Conservation (phyloP, 331 rosid species). For the Stylosanthes scabra region DNA sequence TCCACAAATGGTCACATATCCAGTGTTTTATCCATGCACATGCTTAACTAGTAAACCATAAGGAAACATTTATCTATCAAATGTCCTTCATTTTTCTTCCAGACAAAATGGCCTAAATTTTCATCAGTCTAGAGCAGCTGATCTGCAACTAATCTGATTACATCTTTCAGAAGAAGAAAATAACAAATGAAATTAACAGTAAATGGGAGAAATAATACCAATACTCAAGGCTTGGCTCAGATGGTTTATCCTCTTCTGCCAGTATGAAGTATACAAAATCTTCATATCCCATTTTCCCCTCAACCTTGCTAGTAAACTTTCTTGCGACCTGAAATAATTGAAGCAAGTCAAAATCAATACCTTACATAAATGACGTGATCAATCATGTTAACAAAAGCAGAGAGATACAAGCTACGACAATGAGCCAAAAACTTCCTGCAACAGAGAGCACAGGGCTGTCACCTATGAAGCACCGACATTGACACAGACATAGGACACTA, state of each 20-base stretch:
- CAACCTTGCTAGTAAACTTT: constrained; percentile 94
- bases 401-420: background rate
- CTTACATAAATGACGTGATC: constrained; percentile 26
- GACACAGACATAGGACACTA: no score
- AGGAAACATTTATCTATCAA: background rate
- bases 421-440: constrained; percentile 15
- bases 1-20: constrained; percentile 29
- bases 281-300: constrained; percentile 99
- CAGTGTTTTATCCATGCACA: background rate
- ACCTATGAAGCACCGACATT: no score
- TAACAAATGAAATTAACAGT: constrained; percentile 27
- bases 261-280: constrained; percentile 98
- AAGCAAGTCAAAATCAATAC: constrained; percentile 33
- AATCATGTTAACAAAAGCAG: constrained; percentile 21
- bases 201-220: constrained; percentile 63
- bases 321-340: constrained; percentile 73
- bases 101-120: background rate
- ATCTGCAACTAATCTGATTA: constrained; percentile 21
- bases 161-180: constrained; percentile 29
- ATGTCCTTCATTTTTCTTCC: constrained; percentile 4
- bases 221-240: constrained; percentile 98
- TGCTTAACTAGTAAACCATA: background rate
- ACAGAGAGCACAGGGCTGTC: constrained; percentile 16
- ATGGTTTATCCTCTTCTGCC: constrained; percentile 95
- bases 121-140: constrained; percentile 17